Evolutionary conservation across 2,329 filamentous ascomycete genomes (phyloP), one percentile per base, ranked within the genome.

Genomic region (Juglanconis sp.): DNA sequence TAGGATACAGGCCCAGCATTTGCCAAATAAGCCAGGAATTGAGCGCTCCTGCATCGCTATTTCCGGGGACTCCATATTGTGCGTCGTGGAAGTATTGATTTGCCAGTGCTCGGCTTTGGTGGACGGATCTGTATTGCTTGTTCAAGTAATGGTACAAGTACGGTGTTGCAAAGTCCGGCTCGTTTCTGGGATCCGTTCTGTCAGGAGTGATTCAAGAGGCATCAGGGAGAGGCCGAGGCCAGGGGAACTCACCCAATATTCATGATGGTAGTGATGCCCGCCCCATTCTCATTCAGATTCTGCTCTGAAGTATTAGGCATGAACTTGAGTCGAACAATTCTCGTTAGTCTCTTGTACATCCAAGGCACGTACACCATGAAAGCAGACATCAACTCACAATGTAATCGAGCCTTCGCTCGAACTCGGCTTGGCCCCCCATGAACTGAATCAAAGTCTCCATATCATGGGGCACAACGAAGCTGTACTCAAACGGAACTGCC

Each of bases 31-130:
- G 76, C 63, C 89, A 90, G 0, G 81, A 82, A 30, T 87, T 87
- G 87, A 91, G 90, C 0, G 88, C 86, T 5, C 88, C 88, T 50
- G 80, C 82, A 68, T 91, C 88, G 61, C 90, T 87, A 67, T 90
- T 91, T 0, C 88, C 88, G 0, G 88, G 87, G 5, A 91, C 81
- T 0, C 87, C 88, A 2, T 73, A 75, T 0, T 83, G 73, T 0
- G 81, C 82, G 1, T 83, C 79, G 64, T 83, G 80, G 74, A 90
- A 91, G 66, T 79, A 83, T 0, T 77, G 76, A 0, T 87, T 87
- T 46, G 90, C 88, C 66, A 90, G 89, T 64, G 76, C 82, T 65
- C 89, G 87, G 0, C 81, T 79, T 49, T 84, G 82, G 42, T 70
- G 67, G 1, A 81, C 78, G 0, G 81, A 83, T 2, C 81, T 72